These are phyloP conservation scores for Peronospora destructor DNA, from an alignment of 352 stramenopile genomes.

Conservation along the genomic window DNA sequence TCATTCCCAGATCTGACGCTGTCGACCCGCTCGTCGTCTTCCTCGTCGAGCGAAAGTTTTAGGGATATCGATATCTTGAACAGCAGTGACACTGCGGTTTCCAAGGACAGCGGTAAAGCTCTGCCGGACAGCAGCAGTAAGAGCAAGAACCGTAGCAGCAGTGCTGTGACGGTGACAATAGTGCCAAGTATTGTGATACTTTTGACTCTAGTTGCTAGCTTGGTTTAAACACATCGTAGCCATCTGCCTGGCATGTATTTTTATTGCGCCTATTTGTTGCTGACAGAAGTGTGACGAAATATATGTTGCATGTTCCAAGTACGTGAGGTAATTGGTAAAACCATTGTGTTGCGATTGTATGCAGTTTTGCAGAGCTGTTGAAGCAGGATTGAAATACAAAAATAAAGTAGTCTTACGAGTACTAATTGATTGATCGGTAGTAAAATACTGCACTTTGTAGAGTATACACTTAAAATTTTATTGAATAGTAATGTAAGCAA, in stretches of 20 bases:
- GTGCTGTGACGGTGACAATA: slow-evolving; percentile 10
- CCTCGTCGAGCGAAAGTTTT: slow-evolving; percentile 4
- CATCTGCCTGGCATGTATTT: slow-evolving; percentile 3
- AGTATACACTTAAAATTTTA: too few relatives aligned
- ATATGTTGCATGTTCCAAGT: background rate
- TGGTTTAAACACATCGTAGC: slow-evolving; percentile 24
- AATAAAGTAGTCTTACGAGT: too few relatives aligned
- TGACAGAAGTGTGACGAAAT: background rate
- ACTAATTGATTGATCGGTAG: too few relatives aligned
- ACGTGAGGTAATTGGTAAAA: too few relatives aligned
- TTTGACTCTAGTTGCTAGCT: slow-evolving; percentile 16
- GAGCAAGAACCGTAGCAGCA: slow-evolving; percentile 2
- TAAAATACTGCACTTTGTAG: too few relatives aligned
- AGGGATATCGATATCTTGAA: slow-evolving; percentile 6
- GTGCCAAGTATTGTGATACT: slow-evolving; percentile 24
- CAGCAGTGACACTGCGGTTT: slow-evolving; percentile 4
- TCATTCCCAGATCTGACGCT: slow-evolving; percentile 42
- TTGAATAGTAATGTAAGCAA: too few relatives aligned
- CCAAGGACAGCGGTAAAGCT: slow-evolving; percentile 5
- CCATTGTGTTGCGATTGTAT: too few relatives aligned
- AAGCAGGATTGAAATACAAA: too few relatives aligned
- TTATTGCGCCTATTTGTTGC: background rate
- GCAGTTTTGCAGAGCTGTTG: too few relatives aligned
- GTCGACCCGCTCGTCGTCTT: slow-evolving; percentile 16
- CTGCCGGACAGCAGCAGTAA: slow-evolving; percentile 13